Base-by-base conservation (phyloP, 148 eudicot genomes). In the Beta vulgaris region DNA sequence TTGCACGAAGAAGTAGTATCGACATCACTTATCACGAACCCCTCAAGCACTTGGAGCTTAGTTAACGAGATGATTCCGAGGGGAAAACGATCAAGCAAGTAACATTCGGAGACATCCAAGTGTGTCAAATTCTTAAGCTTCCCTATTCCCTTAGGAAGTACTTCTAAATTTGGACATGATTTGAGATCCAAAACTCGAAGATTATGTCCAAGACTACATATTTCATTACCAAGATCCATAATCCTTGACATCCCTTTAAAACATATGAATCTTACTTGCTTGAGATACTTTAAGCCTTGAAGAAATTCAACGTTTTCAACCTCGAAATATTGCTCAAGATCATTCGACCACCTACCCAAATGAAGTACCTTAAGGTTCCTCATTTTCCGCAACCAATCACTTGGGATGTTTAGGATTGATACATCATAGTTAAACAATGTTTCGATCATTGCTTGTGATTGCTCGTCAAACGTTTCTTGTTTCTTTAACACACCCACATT, bases 51-150 rank as follows among this genome's bases (percentile, higher is more conserved):
- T n/a, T n/a, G n/a, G n/a, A n/a, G n/a, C n/a, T n/a, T n/a, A n/a
- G 76, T 57, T 16, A 88, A 81, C 2, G 11, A 6, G 0, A 71
- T 28, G 39, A 88, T 78, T 13, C 76, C 86, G 26, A 81, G 85
- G 12, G 92, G 92, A 77, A 88, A 71, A 14, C 76, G 40, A 18
- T 78, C 79, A 2, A 88, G 76, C 34, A 86, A 77, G 73, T 81
- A 82, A 69, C 92, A 88, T 67, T 85, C 84, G 0, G 92, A 83
- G 59, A 88, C 69, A 44, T 88, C 92, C 80, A 88, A 78, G 65
- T 82, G 89, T 2, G 84, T 83, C 68, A 86, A 73, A 59, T 71
- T 83, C 76, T 73, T 79, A 43, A 88, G 88, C 19, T 28, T 44
- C 28, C 83, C 82, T 31, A 88, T 86, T 2, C 44, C 70, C n/a